These are phyloP conservation scores for Polygonum maritimum DNA, from an alignment of 148 eudicot genomes.

Conservation along the genomic window DNA sequence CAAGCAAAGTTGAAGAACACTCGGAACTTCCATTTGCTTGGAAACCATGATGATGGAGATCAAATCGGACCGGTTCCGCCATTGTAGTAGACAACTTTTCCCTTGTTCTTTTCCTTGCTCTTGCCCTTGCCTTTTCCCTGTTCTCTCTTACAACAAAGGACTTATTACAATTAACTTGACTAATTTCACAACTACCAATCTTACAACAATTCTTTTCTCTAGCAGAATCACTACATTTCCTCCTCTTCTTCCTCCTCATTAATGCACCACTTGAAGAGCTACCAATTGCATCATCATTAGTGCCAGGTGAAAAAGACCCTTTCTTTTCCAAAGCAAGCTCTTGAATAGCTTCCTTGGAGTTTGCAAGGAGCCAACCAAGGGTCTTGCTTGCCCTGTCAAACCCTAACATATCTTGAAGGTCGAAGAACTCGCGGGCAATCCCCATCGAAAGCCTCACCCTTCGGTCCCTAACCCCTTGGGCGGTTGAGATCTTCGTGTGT, in stretches of 20 bases:
- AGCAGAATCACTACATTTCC: neutral
- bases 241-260: neutral
- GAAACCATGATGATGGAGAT: neutral
- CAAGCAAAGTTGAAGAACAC: neutral
- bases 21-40: neutral
- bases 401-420: conserved; percentile 7
- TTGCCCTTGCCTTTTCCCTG: conserved; percentile 5
- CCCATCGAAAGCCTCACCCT: conserved; percentile 7
- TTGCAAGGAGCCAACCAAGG: conserved; percentile 4
- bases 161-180: neutral
- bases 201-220: neutral
- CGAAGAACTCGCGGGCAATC: conserved; percentile 6
- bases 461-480: conserved; percentile 5
- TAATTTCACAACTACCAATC: neutral
- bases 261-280: neutral
- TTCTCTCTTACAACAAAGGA: neutral
- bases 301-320: neutral
- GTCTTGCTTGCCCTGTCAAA: conserved; percentile 9
- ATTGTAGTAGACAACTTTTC: neutral
- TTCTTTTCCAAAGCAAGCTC: neutral
- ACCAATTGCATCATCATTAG: neutral
- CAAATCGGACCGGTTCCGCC: neutral
- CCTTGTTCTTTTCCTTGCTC: conserved; percentile 6
- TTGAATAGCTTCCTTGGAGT: neutral
- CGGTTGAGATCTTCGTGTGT: conserved; percentile 1